Evolutionary conservation across 768 basidiomycete genomes (phyloP).

Genomic region (Naganishia kalamii): DNA sequence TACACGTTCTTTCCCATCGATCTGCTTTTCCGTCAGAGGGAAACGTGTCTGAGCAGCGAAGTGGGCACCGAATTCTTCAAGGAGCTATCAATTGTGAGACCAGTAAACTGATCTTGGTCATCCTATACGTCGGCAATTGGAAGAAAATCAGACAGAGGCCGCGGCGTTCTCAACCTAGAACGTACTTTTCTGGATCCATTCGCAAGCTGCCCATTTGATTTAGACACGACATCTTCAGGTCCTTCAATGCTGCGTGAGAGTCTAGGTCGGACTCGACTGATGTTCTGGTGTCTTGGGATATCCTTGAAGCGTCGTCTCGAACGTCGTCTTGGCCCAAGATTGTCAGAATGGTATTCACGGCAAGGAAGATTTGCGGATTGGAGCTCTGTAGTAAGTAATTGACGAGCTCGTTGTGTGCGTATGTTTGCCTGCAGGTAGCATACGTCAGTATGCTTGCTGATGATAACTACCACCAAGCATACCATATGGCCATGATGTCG

Average conservation of each 20-base stretch:
- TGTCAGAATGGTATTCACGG: neutral
- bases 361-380: conserved; percentile 4
- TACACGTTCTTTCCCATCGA: too few relatives aligned
- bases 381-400: conserved; percentile 3
- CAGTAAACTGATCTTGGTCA: conserved; percentile 3
- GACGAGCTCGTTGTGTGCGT: conserved; percentile 9
- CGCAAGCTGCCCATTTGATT: neutral
- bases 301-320: neutral
- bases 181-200: conserved; percentile 7
- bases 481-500: conserved; percentile 11
- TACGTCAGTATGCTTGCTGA: too few relatives aligned
- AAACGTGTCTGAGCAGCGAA: too few relatives aligned
- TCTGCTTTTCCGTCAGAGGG: too few relatives aligned
- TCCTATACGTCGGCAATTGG: neutral
- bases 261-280: neutral
- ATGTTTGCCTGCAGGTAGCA: conserved; percentile 16
- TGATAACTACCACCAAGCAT: neutral
- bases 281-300: conserved; percentile 5
- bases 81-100: conserved; percentile 8
- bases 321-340: conserved; percentile 6
- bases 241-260: neutral
- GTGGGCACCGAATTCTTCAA: neutral
- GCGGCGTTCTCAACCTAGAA: neutral
- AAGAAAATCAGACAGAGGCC: neutral
- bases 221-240: conserved; percentile 12